Percentiles rank a stretch among this genome's conserved stretches.
Evolutionary conservation across 257 asterid species (phyloP).

Genomic region (Pogostemon cablin): DNA sequence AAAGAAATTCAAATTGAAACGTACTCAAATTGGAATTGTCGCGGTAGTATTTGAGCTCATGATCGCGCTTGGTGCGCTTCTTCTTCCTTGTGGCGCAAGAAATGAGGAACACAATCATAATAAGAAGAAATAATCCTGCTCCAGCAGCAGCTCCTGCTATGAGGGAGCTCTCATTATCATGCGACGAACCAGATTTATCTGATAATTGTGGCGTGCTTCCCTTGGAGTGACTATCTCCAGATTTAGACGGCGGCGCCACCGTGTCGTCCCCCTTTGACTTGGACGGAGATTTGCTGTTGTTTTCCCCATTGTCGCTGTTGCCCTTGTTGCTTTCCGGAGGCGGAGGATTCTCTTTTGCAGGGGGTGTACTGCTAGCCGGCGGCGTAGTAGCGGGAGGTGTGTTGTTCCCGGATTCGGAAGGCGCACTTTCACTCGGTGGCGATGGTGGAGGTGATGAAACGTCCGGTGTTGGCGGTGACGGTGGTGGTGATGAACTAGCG

Average conservation of each 20-base stretch:
- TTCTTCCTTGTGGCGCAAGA: conserved; percentile 50
- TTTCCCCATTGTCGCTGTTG: not conserved
- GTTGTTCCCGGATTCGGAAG: conserved; percentile 29
- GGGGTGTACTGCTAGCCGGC: not conserved
- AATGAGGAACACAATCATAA: conserved; percentile 48
- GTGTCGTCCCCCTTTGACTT: conserved; percentile 29
- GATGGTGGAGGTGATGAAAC: conserved; percentile 37
- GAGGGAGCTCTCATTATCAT: conserved; percentile 24
- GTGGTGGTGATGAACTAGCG: conserved; percentile 8
- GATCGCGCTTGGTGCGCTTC: conserved; percentile 51
- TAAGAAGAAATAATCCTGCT: conserved; percentile 52
- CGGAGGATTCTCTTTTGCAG: conserved; percentile 15
- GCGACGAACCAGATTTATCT: conserved; percentile 30
- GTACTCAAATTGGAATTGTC: conserved; percentile 54
- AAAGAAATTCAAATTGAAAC: not conserved
- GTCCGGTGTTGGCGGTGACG: conserved; percentile 9
- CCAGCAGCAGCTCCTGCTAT: conserved; percentile 69
- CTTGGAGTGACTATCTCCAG: conserved; percentile 20
- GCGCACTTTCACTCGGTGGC: conserved; percentile 5
- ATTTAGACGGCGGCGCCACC: conserved; percentile 40
- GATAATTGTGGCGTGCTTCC: conserved; percentile 23
- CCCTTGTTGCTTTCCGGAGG: conserved; percentile 16
- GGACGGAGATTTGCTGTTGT: conserved; percentile 26
- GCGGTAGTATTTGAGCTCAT: conserved; percentile 57
- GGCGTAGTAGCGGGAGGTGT: conserved; percentile 36